A percentile compares a stretch with the other conserved stretches of the same genome.
Conservation (phyloP, 2,329 filamentous ascomycete species). For the Arthrobotrys sinensis region DNA sequence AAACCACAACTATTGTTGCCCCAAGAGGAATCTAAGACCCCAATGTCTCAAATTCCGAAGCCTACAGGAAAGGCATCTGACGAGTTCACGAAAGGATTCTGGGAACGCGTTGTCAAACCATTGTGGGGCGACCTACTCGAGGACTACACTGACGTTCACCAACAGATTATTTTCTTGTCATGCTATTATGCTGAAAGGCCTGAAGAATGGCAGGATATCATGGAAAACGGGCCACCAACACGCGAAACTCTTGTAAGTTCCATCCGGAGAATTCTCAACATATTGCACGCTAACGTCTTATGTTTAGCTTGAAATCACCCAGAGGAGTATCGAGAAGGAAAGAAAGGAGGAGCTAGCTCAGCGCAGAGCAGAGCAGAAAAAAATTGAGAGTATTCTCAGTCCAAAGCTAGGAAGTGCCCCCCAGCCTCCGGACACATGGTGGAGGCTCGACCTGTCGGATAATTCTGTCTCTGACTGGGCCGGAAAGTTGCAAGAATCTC, state of each 20-base stretch:
- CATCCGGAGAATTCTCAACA: not conserved
- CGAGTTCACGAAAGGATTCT: conserved; percentile 21
- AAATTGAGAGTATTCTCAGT: not conserved
- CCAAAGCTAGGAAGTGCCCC: not conserved
- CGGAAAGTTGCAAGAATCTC: conserved; percentile 41
- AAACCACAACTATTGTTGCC: not conserved
- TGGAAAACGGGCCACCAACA: conserved; percentile 36
- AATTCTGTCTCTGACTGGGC: conserved; percentile 45
- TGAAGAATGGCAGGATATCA: conserved; percentile 37
- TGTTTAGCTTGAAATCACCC: conserved; percentile 31
- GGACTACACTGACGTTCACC: conserved; percentile 34
- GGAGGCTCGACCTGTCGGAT: conserved; percentile 29
- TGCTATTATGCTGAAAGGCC: conserved; percentile 26
- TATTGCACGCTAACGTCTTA: not conserved
- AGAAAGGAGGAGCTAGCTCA: not conserved
- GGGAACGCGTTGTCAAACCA: conserved; percentile 35
- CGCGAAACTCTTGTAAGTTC: conserved; percentile 41
- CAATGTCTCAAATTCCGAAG: not conserved
- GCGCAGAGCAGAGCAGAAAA: conserved; percentile 22
- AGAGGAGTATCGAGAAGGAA: not conserved
- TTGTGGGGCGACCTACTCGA: conserved; percentile 35
- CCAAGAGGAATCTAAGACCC: conserved; percentile 2
- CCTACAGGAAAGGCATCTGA: not conserved
- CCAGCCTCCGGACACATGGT: conserved; percentile 13
- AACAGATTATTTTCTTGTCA: conserved; percentile 40